Percentiles rank a stretch among this genome's conserved stretches.
These are phyloP conservation scores for Leersia perrieri DNA, from an alignment of 176 grass and related monocot species.

Conservation along the genomic window DNA sequence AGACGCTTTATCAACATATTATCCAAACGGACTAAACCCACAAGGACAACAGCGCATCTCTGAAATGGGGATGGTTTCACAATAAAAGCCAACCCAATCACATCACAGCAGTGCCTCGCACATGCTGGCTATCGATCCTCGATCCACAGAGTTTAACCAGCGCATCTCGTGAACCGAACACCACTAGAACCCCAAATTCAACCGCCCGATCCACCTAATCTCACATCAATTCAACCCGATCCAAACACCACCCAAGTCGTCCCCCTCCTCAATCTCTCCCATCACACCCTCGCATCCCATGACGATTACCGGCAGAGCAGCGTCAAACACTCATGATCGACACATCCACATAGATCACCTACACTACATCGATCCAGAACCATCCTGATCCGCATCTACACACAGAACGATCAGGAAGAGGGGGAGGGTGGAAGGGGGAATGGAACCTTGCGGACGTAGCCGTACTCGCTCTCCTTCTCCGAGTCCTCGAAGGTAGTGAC, in stretches of 20 bases:
- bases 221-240: background rate
- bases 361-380: background rate
- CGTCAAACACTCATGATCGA: background rate
- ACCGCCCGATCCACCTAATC: background rate
- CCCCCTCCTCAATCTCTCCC: too few relatives aligned
- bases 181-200: background rate
- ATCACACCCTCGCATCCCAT: too few relatives aligned
- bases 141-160: background rate
- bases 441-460: constrained; percentile 93
- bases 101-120: background rate
- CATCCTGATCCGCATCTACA: background rate
- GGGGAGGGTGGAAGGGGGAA: background rate
- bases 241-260: background rate
- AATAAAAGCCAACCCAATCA: background rate
- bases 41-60: background rate
- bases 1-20: background rate
- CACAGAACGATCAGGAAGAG: background rate
- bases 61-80: background rate
- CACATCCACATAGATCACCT: background rate
- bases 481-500: constrained; percentile 89
- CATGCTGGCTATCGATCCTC: background rate
- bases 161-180: background rate
- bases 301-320: background rate
- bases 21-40: background rate
- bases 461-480: constrained; percentile 97